phyloP scores from a whole-genome alignment of 2,329 filamentous ascomycete species.

The Niveomyces coronatus region DNA sequence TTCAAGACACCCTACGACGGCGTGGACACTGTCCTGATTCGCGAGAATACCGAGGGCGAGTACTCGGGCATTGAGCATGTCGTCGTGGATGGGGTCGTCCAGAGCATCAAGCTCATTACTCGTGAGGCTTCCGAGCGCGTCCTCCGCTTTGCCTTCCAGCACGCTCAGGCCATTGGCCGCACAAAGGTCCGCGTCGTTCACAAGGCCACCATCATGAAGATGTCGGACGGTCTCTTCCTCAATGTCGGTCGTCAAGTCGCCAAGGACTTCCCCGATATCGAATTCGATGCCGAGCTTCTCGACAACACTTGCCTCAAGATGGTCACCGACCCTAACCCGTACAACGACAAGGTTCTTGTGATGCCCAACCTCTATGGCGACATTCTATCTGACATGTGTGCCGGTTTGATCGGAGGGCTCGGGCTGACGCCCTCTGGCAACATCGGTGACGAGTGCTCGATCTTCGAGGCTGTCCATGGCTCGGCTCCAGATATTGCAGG shows the following conservation, averaged over 20 bases:
- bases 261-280: slow-evolving; percentile 91
- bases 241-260: slow-evolving; percentile 73
- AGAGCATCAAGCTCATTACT: slow-evolving; percentile 99
- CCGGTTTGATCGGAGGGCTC: slow-evolving; percentile 93
- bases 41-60: slow-evolving; percentile 99
- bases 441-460: slow-evolving; percentile 98
- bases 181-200: slow-evolving; percentile 96
- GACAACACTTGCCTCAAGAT: slow-evolving; percentile 99
- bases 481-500: slow-evolving; percentile 94
- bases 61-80: slow-evolving; percentile 99
- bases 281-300: slow-evolving; percentile 95
- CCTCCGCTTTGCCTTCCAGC: slow-evolving; percentile 95
- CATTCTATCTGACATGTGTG: slow-evolving; percentile 99
- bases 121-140: slow-evolving; percentile 90
- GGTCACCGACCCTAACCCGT: slow-evolving; percentile 88
- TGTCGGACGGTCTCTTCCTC: slow-evolving; percentile 97
- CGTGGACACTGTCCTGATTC: slow-evolving; percentile 94
- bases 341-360: slow-evolving; percentile 99
- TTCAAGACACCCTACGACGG: slow-evolving; percentile 98
- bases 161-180: slow-evolving; percentile 85
- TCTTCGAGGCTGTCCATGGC: slow-evolving; percentile 98
- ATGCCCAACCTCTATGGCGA: slow-evolving; percentile 98
- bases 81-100: slow-evolving; percentile 93
- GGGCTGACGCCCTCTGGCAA: slow-evolving; percentile 96
- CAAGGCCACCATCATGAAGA: slow-evolving; percentile 99